Base-by-base conservation (phyloP, 306 rosid species). In the Castanea mollissima region DNA sequence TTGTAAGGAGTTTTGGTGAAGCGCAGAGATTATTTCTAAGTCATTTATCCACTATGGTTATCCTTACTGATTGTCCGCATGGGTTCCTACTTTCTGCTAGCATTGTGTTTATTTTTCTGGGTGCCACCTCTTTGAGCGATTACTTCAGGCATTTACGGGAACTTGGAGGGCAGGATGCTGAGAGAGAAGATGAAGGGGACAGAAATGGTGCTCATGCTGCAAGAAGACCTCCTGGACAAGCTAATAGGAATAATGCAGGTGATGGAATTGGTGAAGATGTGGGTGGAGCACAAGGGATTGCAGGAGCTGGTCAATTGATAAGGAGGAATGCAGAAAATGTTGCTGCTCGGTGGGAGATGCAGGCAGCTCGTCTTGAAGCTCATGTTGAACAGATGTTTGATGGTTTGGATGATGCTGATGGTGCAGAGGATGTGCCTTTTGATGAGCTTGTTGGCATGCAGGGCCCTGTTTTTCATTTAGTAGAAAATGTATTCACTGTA, bases 401-500 rank as follows among this genome's bases (percentile, higher is more conserved):
- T 86, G 99, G 98, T 77, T 75, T 96, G 77, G 99, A 96, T 80
- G 98, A 93, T 71, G 99, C 94, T 19, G 99, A 96, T 85, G 99
- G 99, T 64, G 98, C 99, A 38, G 99, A 96, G 86, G 99, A 96
- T 93, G 99, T 96, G 25, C 99, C 99, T 57, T 96, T 96, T 79
- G 99, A 96, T 86, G 98, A 93, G 89, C 98, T 96, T 55, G 98
- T 96, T 72, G 99, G 99, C 88, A 96, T 96, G 99, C 98, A 96
- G 92, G 99, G 99, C 76, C 99, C 99, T 71, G 97, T 96, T 78
- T 96, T 96, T 88, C 99, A 93, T 91, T 87, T 96, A 85, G 97
- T 96, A 85, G 98, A 96, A 86, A 96, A 96, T 83, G 99, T 98
- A 69, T 96, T 96, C 71, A 96, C 99, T 76, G 99, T 93, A 81